Evolutionary conservation across 805 yeast species (phyloP).

Genomic region (Zygosaccharomyces bisporus): DNA sequence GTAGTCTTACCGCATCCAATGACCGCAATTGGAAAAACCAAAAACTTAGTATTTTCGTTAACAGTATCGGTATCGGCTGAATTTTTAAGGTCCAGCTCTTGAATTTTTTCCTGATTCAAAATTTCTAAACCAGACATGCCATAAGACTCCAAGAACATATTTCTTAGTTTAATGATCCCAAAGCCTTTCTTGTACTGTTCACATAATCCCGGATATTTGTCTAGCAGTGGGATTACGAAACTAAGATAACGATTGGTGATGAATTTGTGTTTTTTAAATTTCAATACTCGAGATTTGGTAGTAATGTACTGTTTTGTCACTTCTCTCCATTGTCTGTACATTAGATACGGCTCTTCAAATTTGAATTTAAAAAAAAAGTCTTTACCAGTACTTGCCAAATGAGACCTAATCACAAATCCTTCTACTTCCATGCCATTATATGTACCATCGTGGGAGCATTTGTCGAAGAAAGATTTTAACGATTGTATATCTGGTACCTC

Average conservation of each 20-base stretch:
- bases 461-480: slow-evolving; percentile 50
- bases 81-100: slow-evolving; percentile 40
- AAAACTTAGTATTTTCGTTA: slow-evolving; percentile 46
- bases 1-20: slow-evolving; percentile 96
- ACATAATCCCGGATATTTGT: slow-evolving; percentile 44
- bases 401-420: slow-evolving; percentile 87
- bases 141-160: slow-evolving; percentile 51
- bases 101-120: slow-evolving; percentile 42
- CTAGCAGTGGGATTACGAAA: slow-evolving; percentile 58
- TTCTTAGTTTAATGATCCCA: slow-evolving; percentile 73
- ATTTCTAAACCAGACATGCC: slow-evolving; percentile 61
- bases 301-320: slow-evolving; percentile 60
- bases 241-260: slow-evolving; percentile 65
- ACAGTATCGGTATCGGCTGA: slow-evolving; percentile 36
- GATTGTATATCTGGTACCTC: slow-evolving; percentile 38
- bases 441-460: slow-evolving; percentile 61
- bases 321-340: slow-evolving; percentile 90
- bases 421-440: slow-evolving; percentile 74
- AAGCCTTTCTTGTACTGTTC: slow-evolving; percentile 50
- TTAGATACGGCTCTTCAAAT: slow-evolving; percentile 89
- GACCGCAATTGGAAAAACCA: slow-evolving; percentile 80
- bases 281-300: slow-evolving; percentile 35
- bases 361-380: slow-evolving; percentile 80
- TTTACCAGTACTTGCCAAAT: slow-evolving; percentile 20
- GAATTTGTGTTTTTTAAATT: slow-evolving; percentile 50